These are phyloP conservation scores for Erodium chrysanthum DNA, from an alignment of 441 rosid species.

Conservation along the genomic window DNA sequence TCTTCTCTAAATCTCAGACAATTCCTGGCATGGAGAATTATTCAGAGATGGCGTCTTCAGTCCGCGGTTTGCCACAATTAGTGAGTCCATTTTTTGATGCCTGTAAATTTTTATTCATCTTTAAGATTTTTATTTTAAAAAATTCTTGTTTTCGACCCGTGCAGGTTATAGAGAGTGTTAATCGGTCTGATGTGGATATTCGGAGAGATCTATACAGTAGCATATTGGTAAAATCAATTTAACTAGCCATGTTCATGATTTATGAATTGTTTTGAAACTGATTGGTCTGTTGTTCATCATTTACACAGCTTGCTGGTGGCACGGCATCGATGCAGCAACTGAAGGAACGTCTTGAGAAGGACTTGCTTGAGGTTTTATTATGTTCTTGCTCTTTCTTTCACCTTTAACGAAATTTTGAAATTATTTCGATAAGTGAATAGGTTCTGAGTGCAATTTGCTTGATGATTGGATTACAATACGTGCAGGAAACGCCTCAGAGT, in stretches of 20 bases:
- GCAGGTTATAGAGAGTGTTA: slow-evolving; percentile 94
- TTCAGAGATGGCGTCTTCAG: slow-evolving; percentile 47
- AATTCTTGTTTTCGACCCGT: too few relatives aligned
- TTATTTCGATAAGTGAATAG: too few relatives aligned
- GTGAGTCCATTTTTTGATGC: slow-evolving; percentile 31
- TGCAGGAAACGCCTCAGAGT: slow-evolving; percentile 95
- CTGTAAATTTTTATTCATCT: slow-evolving; percentile 1
- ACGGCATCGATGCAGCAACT: slow-evolving; percentile 99
- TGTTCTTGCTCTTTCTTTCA: too few relatives aligned
- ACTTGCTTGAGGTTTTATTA: slow-evolving; percentile 68
- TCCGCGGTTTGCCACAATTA: slow-evolving; percentile 93
- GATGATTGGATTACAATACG: slow-evolving; percentile 12
- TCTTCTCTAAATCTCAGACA: slow-evolving; percentile 41
- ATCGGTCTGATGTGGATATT: slow-evolving; percentile 87
- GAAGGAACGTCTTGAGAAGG: slow-evolving; percentile 98
- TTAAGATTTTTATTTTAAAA: too few relatives aligned
- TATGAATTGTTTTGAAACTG: slow-evolving; percentile 5
- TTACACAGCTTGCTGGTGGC: slow-evolving; percentile 98
- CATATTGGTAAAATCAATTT: slow-evolving; percentile 56
- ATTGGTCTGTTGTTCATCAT: slow-evolving; percentile 16
- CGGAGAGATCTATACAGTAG: slow-evolving; percentile 91
- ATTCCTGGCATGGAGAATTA: slow-evolving; percentile 81
- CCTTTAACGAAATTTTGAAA: too few relatives aligned
- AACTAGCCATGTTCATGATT: too few relatives aligned
- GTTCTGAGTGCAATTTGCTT: background rate